Percentiles rank a stretch among this genome's conserved stretches.
These are phyloP conservation scores for Protomyces inouyei DNA, from an alignment of 1,139 yeast species.

Conservation along the genomic window DNA sequence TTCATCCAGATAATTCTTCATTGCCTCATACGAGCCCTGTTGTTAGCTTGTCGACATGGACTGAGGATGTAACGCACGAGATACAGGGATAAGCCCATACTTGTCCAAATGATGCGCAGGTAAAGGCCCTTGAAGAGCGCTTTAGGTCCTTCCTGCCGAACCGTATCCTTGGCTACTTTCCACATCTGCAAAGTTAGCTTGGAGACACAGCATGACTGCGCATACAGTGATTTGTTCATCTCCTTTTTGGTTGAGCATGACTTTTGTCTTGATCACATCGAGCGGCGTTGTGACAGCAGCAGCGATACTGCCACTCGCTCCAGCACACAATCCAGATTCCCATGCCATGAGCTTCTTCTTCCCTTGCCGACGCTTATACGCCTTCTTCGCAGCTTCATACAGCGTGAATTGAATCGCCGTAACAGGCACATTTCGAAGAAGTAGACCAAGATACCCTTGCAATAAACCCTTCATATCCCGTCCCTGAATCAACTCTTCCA, in stretches of 20 bases:
- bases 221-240: not conserved
- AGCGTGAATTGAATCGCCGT: conserved; percentile 92
- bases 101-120: conserved; percentile 94
- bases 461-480: conserved; percentile 67
- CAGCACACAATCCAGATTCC: conserved; percentile 66
- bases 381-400: conserved; percentile 72
- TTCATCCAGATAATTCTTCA: conserved; percentile 24
- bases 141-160: conserved; percentile 58
- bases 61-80: conserved; percentile 66
- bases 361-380: conserved; percentile 42
- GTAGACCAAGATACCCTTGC: conserved; percentile 88
- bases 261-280: conserved; percentile 85
- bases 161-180: conserved; percentile 48
- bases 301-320: conserved; percentile 83
- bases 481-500: conserved; percentile 47
- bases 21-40: conserved; percentile 44
- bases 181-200: conserved; percentile 45
- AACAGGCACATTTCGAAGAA: conserved; percentile 92
- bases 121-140: conserved; percentile 83
- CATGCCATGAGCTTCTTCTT: conserved; percentile 57
- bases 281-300: conserved; percentile 92
- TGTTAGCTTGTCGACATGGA: not conserved
- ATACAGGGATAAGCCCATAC: conserved; percentile 98
- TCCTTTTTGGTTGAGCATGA: conserved; percentile 53
- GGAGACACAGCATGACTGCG: conserved; percentile 37